Evolutionary conservation across 2,329 filamentous ascomycete genomes (phyloP), one percentile per base, ranked within the genome.

Genomic region (Xylariales sp.): DNA sequence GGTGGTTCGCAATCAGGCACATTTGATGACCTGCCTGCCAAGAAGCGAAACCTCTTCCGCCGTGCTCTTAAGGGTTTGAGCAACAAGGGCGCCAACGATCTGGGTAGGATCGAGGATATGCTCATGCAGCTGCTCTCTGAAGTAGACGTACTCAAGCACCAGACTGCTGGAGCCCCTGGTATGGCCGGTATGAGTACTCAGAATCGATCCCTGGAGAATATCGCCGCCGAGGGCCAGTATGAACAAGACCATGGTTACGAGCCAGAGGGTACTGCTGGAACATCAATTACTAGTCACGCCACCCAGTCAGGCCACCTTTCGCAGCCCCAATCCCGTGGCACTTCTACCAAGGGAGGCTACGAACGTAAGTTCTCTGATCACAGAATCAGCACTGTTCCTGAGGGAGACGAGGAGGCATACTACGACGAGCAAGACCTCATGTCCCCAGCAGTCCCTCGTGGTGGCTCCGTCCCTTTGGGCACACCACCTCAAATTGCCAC

Each of bases 41-140:
- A 96, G 76, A 89, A 88, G 57, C 86, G 88, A 63, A 95, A 88
- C 56, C 78, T 98, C n/a, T 93, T 97, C 67, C 86, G 85, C 53
- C 82, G 91, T 45, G 93, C 93, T n/a, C 71, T 98, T 34, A 91
- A 94, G 58, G 90, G 90, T 4, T 70, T 98, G 34, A 88, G 88
- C 51, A 77, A 85, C 55, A 94, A 93, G 67, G 91, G 88, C 36
- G 82, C 85, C 6, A 91, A 85, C 52, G 93, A 98, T 51, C 76
- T 96, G 36, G 79, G 81, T 47, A 85, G 88, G 51, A 95, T 96
- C 45, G 88, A 93, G 60, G 85, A 88, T 43, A 91, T 93, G 85
- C 76, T 98, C 23, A 86, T 93, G 60, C 89, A 95, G 56, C 76
- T 98, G 16, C 78, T 98, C 15, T 85, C 82, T 35, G 93, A 98